Evolutionary conservation across 192 early-diverging fungal genomes (phyloP).

Genomic region (Coemansia sp.): DNA sequence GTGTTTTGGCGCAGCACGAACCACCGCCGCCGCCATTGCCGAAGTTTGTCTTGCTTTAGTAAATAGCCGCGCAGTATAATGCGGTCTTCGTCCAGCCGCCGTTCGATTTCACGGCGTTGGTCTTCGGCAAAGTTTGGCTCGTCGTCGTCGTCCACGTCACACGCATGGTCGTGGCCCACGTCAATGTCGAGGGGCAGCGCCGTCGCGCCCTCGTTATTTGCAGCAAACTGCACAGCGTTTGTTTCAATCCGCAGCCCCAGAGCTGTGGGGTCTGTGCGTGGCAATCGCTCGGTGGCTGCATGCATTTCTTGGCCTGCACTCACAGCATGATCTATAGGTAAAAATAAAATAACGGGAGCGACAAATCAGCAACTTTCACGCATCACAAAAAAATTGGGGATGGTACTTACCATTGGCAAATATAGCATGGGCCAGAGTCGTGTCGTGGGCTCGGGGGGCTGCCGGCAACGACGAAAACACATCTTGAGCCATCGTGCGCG

Average conservation of each 20-base stretch:
- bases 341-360: background rate
- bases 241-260: slow-evolving; percentile 23
- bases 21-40: slow-evolving; percentile 57
- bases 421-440: slow-evolving; percentile 18
- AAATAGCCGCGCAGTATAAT: slow-evolving; percentile 48
- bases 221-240: slow-evolving; percentile 5
- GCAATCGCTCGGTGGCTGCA: background rate
- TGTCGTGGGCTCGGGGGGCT: slow-evolving; percentile 16
- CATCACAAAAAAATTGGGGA: background rate
- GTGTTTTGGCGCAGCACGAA: slow-evolving; percentile 53
- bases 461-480: slow-evolving; percentile 35
- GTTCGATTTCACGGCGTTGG: slow-evolving; percentile 48
- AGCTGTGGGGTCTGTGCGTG: background rate
- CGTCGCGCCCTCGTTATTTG: slow-evolving; percentile 4
- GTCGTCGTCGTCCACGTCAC: slow-evolving; percentile 37
- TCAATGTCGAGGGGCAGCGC: slow-evolving; percentile 37
- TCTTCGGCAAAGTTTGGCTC: slow-evolving; percentile 52
- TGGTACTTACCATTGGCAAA: slow-evolving; percentile 28
- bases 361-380: background rate
- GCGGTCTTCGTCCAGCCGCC: slow-evolving; percentile 37
- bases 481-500: slow-evolving; percentile 7
- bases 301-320: background rate
- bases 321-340: background rate
- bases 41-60: slow-evolving; percentile 51
- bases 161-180: slow-evolving; percentile 28